These are phyloP conservation scores for Diaporthe sp. DNA, from an alignment of 2,329 filamentous ascomycete genomes.

Conservation along the genomic window DNA sequence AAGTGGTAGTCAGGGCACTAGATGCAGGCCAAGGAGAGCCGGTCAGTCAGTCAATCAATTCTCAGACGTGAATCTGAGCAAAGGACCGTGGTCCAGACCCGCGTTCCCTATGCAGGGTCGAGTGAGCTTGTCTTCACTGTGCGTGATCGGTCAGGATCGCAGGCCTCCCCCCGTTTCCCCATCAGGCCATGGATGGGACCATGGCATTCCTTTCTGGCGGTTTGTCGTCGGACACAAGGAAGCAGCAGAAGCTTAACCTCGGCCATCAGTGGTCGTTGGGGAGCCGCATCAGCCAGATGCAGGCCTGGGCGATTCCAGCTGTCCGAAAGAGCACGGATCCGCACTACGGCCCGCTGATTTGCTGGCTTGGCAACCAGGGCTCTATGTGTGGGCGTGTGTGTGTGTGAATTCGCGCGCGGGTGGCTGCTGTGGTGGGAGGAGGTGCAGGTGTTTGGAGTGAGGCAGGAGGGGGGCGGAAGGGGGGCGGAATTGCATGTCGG, in stretches of 20 bases:
- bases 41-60: background rate
- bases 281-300: conserved; percentile 20
- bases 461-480: background rate
- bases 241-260: conserved; percentile 27
- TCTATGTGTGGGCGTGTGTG: background rate
- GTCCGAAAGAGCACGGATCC: conserved; percentile 31
- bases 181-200: background rate
- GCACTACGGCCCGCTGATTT: conserved; percentile 16
- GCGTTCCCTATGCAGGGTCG: background rate
- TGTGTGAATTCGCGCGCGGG: background rate
- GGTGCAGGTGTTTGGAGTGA: background rate
- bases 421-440: background rate
- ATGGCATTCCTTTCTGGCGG: background rate
- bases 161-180: background rate
- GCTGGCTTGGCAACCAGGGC: conserved; percentile 17
- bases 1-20: background rate
- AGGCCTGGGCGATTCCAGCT: conserved; percentile 9
- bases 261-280: background rate
- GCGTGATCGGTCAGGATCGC: background rate
- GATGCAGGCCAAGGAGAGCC: conserved; percentile 8
- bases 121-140: background rate
- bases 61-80: background rate
- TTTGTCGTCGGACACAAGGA: conserved; percentile 16
- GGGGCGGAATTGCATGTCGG: background rate
- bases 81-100: conserved; percentile 8